Conservation (phyloP, 1,284 basidiomycete species). For the Marasmius sp. region DNA sequence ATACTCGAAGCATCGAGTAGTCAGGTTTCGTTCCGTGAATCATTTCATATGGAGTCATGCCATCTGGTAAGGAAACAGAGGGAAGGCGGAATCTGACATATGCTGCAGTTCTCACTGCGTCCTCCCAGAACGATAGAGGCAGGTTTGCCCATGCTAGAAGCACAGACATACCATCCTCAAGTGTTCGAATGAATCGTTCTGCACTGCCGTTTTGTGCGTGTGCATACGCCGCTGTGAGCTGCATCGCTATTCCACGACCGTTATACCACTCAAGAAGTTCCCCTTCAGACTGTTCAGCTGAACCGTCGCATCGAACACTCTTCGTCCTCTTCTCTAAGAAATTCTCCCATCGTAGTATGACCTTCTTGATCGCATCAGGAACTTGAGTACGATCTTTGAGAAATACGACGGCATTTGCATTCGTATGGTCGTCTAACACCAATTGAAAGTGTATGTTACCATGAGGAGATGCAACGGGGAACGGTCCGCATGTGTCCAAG, state of each 20-base stretch:
- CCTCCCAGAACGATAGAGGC: too few relatives aligned
- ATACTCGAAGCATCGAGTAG: constrained; percentile 4
- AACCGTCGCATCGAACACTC: neutral
- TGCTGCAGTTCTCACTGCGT: too few relatives aligned
- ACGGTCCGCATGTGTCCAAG: constrained; percentile 7
- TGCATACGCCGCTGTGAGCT: constrained; percentile 19
- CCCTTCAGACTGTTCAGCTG: neutral
- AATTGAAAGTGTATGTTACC: neutral
- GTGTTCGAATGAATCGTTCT: constrained; percentile 14
- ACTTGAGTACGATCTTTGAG: neutral
- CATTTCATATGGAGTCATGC: too few relatives aligned
- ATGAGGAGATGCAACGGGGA: neutral
- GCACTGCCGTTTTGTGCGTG: constrained; percentile 32
- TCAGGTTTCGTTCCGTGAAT: too few relatives aligned
- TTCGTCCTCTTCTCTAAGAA: neutral
- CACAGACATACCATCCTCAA: too few relatives aligned
- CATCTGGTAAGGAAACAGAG: too few relatives aligned
- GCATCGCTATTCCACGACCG: neutral
- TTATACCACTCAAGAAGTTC: neutral
- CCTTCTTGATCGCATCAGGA: neutral
- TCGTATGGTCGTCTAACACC: constrained; percentile 3
- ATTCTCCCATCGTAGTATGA: neutral
- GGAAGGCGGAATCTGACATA: too few relatives aligned
- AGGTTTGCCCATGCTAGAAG: too few relatives aligned
- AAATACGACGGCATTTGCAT: neutral